Conservation (phyloP, 2,329 filamentous ascomycete genomes). For the Calonectria henricotiae region DNA sequence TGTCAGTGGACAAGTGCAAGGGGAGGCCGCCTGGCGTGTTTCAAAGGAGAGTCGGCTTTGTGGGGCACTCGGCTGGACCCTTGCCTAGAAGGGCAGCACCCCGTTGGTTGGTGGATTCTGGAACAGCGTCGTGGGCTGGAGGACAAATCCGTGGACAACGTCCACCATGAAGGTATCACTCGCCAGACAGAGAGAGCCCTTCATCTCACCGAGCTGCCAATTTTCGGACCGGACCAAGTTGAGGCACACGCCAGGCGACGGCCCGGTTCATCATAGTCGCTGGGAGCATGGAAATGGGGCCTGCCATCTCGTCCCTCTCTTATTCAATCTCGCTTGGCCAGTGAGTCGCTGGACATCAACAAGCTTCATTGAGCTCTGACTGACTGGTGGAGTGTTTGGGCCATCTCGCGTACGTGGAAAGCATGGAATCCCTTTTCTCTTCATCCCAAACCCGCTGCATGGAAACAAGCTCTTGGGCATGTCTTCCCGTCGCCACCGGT, state of each 20-base stretch:
- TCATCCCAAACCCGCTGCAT: constrained; percentile 16
- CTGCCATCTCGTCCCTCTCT: constrained; percentile 26
- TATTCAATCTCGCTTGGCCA: constrained; percentile 40
- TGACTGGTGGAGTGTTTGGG: constrained; percentile 31
- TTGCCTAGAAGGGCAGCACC: constrained; percentile 15
- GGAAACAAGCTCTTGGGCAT: constrained; percentile 30
- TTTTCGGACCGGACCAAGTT: constrained; percentile 14
- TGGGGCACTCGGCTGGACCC: constrained; percentile 21
- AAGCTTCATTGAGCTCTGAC: not conserved
- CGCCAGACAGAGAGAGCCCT: constrained; percentile 22
- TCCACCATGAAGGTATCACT: constrained; percentile 43
- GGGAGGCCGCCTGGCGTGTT: constrained; percentile 39
- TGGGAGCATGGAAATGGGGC: not conserved
- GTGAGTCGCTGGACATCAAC: constrained; percentile 30
- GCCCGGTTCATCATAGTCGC: constrained; percentile 22
- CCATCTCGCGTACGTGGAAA: constrained; percentile 17
- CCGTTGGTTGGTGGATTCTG: constrained; percentile 37
- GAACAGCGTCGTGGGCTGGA: constrained; percentile 9
- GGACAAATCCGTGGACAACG: constrained; percentile 28
- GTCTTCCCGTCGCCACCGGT: constrained; percentile 39
- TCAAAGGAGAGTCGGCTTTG: constrained; percentile 32
- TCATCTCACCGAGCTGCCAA: constrained; percentile 15
- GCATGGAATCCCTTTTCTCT: constrained; percentile 17
- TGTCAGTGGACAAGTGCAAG: constrained; percentile 31
- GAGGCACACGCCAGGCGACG: constrained; percentile 11